Conservation (phyloP, 371 early-diverging fungal genomes). For the Nematocida parisii region DNA sequence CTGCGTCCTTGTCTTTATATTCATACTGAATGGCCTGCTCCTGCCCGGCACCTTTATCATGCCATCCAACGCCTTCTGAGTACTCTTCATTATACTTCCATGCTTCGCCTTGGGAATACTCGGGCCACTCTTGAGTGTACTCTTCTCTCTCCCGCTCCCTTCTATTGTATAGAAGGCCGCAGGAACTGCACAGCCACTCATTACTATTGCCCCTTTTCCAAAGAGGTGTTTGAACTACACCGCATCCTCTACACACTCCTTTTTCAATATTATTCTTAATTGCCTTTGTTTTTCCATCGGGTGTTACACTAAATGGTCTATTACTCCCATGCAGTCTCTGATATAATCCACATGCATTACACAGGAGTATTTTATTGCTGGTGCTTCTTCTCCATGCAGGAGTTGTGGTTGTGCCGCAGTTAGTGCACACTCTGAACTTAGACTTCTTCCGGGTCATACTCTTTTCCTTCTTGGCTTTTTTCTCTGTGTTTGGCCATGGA, state of each 20-base stretch:
- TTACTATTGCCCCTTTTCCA: constrained; percentile 58
- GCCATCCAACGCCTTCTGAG: constrained; percentile 24
- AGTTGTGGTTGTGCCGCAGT: constrained; percentile 77
- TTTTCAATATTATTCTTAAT: constrained; percentile 66
- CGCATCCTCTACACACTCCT: constrained; percentile 64
- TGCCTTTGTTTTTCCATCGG: constrained; percentile 69
- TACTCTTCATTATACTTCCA: constrained; percentile 14
- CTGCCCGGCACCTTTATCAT: neutral
- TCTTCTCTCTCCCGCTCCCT: constrained; percentile 4
- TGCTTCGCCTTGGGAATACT: constrained; percentile 36
- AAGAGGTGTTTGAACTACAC: constrained; percentile 53
- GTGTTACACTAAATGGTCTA: constrained; percentile 66
- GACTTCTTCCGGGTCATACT: constrained; percentile 63
- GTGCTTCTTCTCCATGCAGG: constrained; percentile 82
- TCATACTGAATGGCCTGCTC: constrained; percentile 9
- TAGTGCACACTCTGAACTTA: constrained; percentile 73
- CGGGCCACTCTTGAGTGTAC: constrained; percentile 15
- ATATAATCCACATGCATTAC: constrained; percentile 82
- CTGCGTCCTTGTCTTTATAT: constrained; percentile 39
- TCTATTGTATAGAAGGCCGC: constrained; percentile 40
- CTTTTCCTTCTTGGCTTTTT: constrained; percentile 29
- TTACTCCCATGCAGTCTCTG: constrained; percentile 74
- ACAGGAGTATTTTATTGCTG: constrained; percentile 75
- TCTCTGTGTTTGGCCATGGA: constrained; percentile 23
- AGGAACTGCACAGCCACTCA: constrained; percentile 59